A percentile compares a stretch with the other conserved stretches of the same genome.
Conservation (phyloP, 164 flowering plant species). For the Stephania japonica region DNA sequence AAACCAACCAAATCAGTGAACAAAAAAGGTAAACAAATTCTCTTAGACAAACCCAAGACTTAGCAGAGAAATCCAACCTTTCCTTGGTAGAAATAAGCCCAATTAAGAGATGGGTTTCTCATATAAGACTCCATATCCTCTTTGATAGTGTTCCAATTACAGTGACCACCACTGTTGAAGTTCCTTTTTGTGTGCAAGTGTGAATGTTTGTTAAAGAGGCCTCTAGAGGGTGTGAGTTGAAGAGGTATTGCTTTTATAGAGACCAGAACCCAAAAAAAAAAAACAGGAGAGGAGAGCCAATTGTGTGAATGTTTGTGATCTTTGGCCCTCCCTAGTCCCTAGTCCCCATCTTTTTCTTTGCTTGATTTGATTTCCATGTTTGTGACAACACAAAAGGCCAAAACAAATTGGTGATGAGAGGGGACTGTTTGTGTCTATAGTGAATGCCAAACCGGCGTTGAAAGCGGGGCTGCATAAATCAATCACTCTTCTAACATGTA, state of each 20-base stretch:
- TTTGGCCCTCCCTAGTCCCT: not conserved
- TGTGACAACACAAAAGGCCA: constrained; percentile 11
- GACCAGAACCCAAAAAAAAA: not conserved
- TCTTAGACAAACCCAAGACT: not conserved
- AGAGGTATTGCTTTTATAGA: constrained; percentile 9
- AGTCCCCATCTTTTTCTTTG: constrained; percentile 8
- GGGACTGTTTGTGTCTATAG: not conserved
- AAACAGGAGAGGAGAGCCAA: not conserved
- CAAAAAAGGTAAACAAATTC: not conserved
- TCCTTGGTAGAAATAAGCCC: constrained; percentile 58
- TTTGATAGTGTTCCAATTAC: not conserved
- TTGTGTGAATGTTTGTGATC: not conserved
- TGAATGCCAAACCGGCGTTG: constrained; percentile 6
- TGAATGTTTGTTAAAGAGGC: not conserved
- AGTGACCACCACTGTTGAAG: not conserved
- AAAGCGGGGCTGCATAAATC: constrained; percentile 6
- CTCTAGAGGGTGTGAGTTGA: not conserved
- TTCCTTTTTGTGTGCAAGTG: not conserved
- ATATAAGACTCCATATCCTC: constrained; percentile 39
- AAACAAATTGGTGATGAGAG: constrained; percentile 2
- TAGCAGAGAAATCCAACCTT: constrained; percentile 38
- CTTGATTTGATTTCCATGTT: not conserved
- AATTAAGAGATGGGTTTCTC: constrained; percentile 38
- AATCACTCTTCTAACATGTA: not conserved
- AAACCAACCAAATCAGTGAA: not conserved